phyloP scores from a whole-genome alignment of 768 basidiomycete genomes.

The Boletus reticuloceps region DNA sequence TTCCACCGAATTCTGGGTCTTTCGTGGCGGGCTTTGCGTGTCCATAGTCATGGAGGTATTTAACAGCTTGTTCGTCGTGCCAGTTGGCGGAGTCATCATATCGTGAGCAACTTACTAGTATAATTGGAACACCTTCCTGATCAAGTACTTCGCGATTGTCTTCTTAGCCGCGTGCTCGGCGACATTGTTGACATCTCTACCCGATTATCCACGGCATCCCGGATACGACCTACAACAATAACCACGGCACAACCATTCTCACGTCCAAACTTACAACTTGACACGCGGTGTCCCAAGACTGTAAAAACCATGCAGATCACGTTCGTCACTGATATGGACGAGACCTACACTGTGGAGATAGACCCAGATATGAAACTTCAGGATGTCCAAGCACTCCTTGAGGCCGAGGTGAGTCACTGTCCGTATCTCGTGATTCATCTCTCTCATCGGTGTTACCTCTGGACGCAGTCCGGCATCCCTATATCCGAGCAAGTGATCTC shows the following conservation, averaged over 20 bases:
- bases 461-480: conserved; percentile 68
- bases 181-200: background rate
- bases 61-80: conserved; percentile 1
- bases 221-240: background rate
- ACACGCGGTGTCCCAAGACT: no score
- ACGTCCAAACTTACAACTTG: no score
- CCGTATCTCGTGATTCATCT: background rate
- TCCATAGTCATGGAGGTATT: conserved; percentile 9
- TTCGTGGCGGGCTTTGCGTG: conserved; percentile 22
- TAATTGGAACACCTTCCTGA: conserved; percentile 21
- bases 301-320: conserved; percentile 60
- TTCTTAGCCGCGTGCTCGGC: background rate
- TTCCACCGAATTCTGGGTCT: conserved; percentile 22
- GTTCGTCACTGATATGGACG: conserved; percentile 66
- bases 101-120: conserved; percentile 3
- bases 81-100: no score
- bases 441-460: background rate
- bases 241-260: background rate
- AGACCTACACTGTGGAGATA: conserved; percentile 72
- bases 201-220: conserved; percentile 3
- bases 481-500: conserved; percentile 70
- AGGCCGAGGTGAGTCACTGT: conserved; percentile 77
- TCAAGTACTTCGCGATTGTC: conserved; percentile 16
- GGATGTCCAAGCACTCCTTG: conserved; percentile 87
- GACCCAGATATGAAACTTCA: conserved; percentile 89